Evolutionary conservation across 2,329 filamentous ascomycete genomes (phyloP).

Genomic region (Seiridium cupressi): DNA sequence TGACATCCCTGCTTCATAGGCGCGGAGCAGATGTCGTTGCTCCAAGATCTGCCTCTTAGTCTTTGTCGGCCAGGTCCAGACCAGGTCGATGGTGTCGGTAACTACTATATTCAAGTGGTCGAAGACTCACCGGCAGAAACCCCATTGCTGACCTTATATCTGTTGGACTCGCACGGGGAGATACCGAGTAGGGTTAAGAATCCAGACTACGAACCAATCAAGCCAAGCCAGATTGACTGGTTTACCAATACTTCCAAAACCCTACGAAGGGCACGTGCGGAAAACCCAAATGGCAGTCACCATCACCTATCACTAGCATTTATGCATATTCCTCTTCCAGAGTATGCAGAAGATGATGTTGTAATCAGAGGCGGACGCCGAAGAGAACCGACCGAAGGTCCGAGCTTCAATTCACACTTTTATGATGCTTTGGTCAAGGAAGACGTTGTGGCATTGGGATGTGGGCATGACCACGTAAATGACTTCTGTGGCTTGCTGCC

Average conservation of each 20-base stretch:
- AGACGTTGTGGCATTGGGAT: constrained; percentile 25
- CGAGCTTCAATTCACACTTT: constrained; percentile 27
- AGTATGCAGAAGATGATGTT: constrained; percentile 24
- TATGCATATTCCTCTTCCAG: constrained; percentile 25
- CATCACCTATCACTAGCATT: constrained; percentile 25
- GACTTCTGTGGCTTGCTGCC: constrained; percentile 29
- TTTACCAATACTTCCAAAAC: constrained; percentile 23
- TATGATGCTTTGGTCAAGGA: constrained; percentile 26
- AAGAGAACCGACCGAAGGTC: constrained; percentile 25
- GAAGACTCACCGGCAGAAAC: constrained; percentile 17
- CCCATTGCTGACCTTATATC: constrained; percentile 25
- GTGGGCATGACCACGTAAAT: constrained; percentile 31
- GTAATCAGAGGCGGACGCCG: constrained; percentile 22
- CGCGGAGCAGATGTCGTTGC: constrained; percentile 24
- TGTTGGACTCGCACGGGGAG: constrained; percentile 27
- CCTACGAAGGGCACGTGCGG: constrained; percentile 19
- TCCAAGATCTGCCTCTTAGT: constrained; percentile 23
- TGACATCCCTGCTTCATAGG: constrained; percentile 27
- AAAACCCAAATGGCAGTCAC: constrained; percentile 9
- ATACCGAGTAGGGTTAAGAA: constrained; percentile 21
- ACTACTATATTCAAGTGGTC: constrained; percentile 24
- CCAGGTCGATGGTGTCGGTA: constrained; percentile 25
- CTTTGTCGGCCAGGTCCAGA: constrained; percentile 23
- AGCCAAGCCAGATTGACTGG: constrained; percentile 29
- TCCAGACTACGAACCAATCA: constrained; percentile 26